Conservation (phyloP, 192 early-diverging fungal genomes). For the Funneliformis mosseae region DNA sequence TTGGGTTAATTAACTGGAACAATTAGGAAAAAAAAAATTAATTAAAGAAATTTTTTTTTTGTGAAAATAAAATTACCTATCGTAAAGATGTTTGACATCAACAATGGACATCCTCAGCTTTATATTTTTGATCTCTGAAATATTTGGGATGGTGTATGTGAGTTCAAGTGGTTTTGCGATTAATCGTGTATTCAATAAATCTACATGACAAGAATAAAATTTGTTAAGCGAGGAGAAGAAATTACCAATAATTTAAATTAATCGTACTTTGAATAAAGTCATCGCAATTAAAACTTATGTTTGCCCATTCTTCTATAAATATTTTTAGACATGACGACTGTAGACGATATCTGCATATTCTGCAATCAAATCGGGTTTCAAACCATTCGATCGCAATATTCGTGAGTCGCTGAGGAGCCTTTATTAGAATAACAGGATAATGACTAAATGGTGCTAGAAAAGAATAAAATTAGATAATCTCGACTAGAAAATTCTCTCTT, state of each 20-base stretch:
- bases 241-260: background rate
- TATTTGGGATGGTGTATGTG: slow-evolving; percentile 4
- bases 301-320: background rate
- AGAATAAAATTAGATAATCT: too few species aligned
- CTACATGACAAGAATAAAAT: background rate
- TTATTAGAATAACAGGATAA: slow-evolving; percentile 18
- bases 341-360: slow-evolving; percentile 18
- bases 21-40: background rate
- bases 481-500: too few species aligned
- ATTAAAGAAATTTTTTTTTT: too few species aligned
- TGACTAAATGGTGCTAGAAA: slow-evolving; percentile 2
- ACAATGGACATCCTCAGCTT: background rate
- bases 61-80: slow-evolving; percentile 8
- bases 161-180: slow-evolving; percentile 3
- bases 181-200: background rate
- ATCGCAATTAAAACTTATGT: background rate
- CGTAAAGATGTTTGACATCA: slow-evolving; percentile 1
- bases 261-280: background rate
- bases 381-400: slow-evolving; percentile 10
- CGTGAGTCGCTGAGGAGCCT: slow-evolving; percentile 4
- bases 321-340: background rate
- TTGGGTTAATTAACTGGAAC: too few species aligned
- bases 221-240: background rate
- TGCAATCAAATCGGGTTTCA: slow-evolving; percentile 15
- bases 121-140: slow-evolving; percentile 20